Conservation (phyloP, 306 rosid genomes). For the Malus fusca region DNA sequence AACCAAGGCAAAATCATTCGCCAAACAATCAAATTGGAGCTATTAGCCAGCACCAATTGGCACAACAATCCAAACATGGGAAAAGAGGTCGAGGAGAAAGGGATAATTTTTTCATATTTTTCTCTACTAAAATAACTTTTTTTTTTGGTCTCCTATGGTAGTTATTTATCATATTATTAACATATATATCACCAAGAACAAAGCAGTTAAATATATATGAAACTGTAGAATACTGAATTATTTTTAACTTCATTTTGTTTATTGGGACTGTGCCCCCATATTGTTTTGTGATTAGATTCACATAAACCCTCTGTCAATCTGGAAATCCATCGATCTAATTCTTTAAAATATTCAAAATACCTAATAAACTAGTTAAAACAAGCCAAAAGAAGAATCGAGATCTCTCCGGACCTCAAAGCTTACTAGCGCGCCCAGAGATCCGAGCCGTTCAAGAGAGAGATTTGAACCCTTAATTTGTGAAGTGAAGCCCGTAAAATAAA, state of each 20-base stretch:
- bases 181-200: neutral
- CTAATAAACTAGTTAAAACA: neutral
- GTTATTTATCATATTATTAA: conserved; percentile 1
- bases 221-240: neutral
- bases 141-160: neutral
- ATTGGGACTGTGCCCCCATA: neutral
- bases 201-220: no score
- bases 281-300: neutral
- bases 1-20: neutral
- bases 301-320: neutral
- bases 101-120: neutral
- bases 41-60: neutral
- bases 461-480: no score
- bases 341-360: no score
- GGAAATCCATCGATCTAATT: no score
- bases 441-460: accelerated
- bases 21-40: neutral
- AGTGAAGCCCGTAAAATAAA: no score
- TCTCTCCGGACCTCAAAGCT: no score
- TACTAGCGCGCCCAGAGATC: accelerated
- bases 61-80: neutral
- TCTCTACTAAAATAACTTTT: neutral
- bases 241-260: neutral
- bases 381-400: no score
- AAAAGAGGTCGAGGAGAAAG: neutral